phyloP scores from a whole-genome alignment of 2,329 filamentous ascomycete genomes.

The Torrubiella hemipterigena region DNA sequence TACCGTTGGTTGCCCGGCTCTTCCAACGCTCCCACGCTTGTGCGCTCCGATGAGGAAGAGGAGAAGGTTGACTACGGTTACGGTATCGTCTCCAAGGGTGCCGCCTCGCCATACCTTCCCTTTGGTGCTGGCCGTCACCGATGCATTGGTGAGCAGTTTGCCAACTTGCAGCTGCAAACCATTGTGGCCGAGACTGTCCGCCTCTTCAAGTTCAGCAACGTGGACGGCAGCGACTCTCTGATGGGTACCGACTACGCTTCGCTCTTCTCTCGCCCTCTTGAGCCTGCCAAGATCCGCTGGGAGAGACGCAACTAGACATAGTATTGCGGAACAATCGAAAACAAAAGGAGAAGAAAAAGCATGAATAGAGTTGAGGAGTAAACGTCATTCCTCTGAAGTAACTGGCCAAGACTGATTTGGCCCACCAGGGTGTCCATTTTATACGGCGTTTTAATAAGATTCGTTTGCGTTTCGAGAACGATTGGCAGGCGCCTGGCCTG shows the following conservation, averaged over 20 bases:
- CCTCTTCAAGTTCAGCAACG: conserved; percentile 67
- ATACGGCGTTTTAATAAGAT: too few species aligned
- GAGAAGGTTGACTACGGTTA: conserved; percentile 90
- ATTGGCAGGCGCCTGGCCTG: too few species aligned
- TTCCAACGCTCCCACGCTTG: conserved; percentile 36
- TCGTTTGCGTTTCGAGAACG: too few species aligned
- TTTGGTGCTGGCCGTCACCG: conserved; percentile 89
- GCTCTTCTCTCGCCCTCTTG: conserved; percentile 61
- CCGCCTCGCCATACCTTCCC: conserved; percentile 79
- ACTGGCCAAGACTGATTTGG: too few species aligned
- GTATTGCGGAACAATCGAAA: too few species aligned
- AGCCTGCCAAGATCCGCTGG: conserved; percentile 63
- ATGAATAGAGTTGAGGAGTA: too few species aligned
- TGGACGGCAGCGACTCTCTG: conserved; percentile 57
- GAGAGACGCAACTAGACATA: conserved; percentile 46
- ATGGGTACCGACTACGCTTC: conserved; percentile 58
- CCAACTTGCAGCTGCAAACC: conserved; percentile 81
- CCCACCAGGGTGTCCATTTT: too few species aligned
- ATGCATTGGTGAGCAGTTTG: conserved; percentile 95
- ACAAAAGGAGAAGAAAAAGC: too few species aligned
- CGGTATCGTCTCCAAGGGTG: conserved; percentile 83
- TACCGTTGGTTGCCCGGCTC: conserved; percentile 73
- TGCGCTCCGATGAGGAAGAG: conserved; percentile 42
- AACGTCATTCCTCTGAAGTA: too few species aligned
- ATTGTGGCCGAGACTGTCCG: conserved; percentile 70